Evolutionary conservation across 169 alveolate genomes (phyloP).

Genomic region (Theileria sp.): DNA sequence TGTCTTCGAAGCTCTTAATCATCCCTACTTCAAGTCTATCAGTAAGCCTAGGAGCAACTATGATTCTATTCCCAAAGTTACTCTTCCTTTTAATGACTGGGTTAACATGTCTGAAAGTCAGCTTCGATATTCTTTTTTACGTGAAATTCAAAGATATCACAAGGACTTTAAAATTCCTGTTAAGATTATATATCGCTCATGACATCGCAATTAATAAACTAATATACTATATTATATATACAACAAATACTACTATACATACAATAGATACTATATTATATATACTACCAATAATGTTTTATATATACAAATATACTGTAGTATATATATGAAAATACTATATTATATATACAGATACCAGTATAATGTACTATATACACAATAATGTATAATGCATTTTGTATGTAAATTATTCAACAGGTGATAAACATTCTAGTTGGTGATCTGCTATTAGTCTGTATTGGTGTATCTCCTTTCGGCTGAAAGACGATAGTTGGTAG

Average conservation of each 20-base stretch:
- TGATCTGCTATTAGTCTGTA: conserved; percentile 64
- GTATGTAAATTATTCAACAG: background rate
- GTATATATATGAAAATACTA: too few species aligned
- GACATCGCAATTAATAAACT: background rate
- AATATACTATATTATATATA: background rate
- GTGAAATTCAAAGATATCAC: conserved; percentile 81
- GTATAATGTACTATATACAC: background rate
- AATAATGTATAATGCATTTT: background rate
- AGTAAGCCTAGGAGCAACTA: conserved; percentile 66
- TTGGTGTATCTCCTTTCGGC: conserved; percentile 69
- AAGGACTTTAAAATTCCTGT: conserved; percentile 81
- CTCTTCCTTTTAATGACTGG: conserved; percentile 89
- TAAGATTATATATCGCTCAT: conserved; percentile 56
- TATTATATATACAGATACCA: background rate
- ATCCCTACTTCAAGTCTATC: conserved; percentile 87
- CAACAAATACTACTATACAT: background rate
- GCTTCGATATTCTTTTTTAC: conserved; percentile 78
- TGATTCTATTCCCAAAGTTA: conserved; percentile 60
- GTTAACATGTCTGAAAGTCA: conserved; percentile 86
- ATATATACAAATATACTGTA: background rate
- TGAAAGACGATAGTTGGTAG: conserved; percentile 69
- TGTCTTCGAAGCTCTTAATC: conserved; percentile 88
- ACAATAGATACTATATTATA: background rate
- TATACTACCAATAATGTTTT: background rate
- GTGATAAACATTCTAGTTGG: background rate